A percentile compares a stretch with the other conserved stretches of the same genome.
Evolutionary conservation across 2,329 filamentous ascomycete species (phyloP).

Genomic region (Nemania serpens): DNA sequence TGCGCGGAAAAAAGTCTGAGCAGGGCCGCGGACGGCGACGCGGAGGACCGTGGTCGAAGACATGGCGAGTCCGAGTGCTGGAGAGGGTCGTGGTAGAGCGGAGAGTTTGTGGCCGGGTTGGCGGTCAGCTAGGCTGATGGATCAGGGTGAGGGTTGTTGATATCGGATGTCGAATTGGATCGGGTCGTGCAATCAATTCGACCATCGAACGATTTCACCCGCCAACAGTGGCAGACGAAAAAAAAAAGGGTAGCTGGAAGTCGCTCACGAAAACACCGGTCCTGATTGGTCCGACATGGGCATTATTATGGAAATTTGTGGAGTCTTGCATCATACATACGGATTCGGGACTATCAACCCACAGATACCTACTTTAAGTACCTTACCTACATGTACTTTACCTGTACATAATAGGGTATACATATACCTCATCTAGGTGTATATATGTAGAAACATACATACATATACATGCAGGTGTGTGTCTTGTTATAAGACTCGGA

Average conservation of each 20-base stretch:
- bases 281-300: conserved; percentile 27
- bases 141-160: conserved; percentile 10
- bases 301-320: not conserved
- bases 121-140: conserved; percentile 13
- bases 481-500: no score
- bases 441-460: no score
- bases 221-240: conserved; percentile 15
- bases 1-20: conserved; percentile 66
- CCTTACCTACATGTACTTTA: not conserved
- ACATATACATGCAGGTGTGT: no score
- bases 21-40: conserved; percentile 69
- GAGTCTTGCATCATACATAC: not conserved
- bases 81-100: conserved; percentile 18
- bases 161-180: conserved; percentile 4
- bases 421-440: no score
- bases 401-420: no score
- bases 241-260: conserved; percentile 25
- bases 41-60: conserved; percentile 72
- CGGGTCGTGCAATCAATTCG: conserved; percentile 31
- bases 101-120: conserved; percentile 14
- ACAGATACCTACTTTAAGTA: not conserved
- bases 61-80: conserved; percentile 51
- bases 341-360: not conserved
- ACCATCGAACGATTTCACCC: conserved; percentile 34
- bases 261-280: conserved; percentile 32